Evolutionary conservation across 345 rosid species (phyloP), one percentile per base, ranked within the genome.

Genomic region (Acer yangbiense): DNA sequence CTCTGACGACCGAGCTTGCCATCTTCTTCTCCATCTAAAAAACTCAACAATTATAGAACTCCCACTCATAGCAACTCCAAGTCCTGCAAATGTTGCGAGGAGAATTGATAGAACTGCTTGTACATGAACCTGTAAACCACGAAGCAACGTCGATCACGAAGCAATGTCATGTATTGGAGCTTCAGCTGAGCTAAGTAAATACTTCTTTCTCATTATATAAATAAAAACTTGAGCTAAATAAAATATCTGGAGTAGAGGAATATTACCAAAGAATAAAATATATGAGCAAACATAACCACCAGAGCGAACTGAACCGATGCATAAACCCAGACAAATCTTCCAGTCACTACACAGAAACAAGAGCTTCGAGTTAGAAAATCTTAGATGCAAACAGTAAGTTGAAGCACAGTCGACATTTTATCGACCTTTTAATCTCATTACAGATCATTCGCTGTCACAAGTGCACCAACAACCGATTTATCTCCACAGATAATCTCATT

Each of bases 251-350:
- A 29, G 9, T 35, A 13, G 7, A 62, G 74, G 69, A 66, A 74
- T 52, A 94, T 90, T 83, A 95, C 99, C 94, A 91, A 68, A 0
- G 96, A 89, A 80, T 87, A 91, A 81, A 93, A 95, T 77, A 95
- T 71, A 81, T 92, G 99, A 25, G 97, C 97, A 69, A 93, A 95
- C 67, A 88, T 82, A 85, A 93, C 96, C 71, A 93, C 93, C 86
- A 90, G 50, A 74, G 93, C 94, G 73, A 93, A 95, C 77, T 93
- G 99, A 65, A 91, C 63, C 29, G 93, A 85, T 29, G 98, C 96
- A 48, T 93, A 93, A 58, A 93, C 85, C 99, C 99, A 95, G 55
- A 93, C 82, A 72, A 87, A 92, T 88, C 97, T 89, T 87, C 97
- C 90, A 68, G 73, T 87, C 72, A 92, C 97, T 95, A 88, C 80